Evolutionary conservation across 805 yeast genomes (phyloP).

Genomic region (Suhomyces faveliae): DNA sequence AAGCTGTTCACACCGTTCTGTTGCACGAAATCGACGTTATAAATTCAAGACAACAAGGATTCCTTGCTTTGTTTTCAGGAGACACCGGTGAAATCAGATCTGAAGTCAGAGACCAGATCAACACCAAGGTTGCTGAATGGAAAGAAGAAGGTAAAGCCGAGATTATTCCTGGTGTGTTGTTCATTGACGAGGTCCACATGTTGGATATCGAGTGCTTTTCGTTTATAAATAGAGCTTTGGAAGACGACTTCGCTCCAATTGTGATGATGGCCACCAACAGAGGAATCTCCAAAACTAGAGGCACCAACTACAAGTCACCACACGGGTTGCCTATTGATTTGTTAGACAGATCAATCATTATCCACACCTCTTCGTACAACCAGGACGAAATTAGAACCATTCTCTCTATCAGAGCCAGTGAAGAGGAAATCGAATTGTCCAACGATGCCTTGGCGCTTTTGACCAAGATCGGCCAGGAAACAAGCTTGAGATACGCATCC

Average conservation of each 20-base stretch:
- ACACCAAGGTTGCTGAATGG: conserved; percentile 96
- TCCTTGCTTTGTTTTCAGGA: conserved; percentile 90
- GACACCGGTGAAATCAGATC: conserved; percentile 97
- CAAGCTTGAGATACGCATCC: conserved; percentile 88
- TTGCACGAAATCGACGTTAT: conserved; percentile 97
- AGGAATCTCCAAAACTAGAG: conserved; percentile 91
- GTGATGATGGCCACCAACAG: conserved; percentile 98
- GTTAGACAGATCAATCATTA: conserved; percentile 89
- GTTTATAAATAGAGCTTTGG: conserved; percentile 91
- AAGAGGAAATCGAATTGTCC: conserved; percentile 85
- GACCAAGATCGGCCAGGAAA: conserved; percentile 86
- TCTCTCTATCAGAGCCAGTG: conserved; percentile 84
- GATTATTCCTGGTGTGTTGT: conserved; percentile 94
- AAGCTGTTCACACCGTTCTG: conserved; percentile 96
- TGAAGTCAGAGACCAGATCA: conserved; percentile 94
- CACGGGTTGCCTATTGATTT: conserved; percentile 97
- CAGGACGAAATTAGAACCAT: conserved; percentile 85
- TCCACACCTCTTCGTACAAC: conserved; percentile 76
- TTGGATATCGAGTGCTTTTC: conserved; percentile 95
- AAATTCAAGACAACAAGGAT: conserved; percentile 96
- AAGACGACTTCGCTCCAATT: conserved; percentile 94
- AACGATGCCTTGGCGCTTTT: conserved; percentile 82
- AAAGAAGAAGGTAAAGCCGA: conserved; percentile 98
- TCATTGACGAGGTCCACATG: conserved; percentile 98
- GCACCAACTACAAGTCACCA: conserved; percentile 90